These are phyloP conservation scores for Mortierella polycephala DNA, from an alignment of 371 early-diverging fungal genomes.

Conservation along the genomic window DNA sequence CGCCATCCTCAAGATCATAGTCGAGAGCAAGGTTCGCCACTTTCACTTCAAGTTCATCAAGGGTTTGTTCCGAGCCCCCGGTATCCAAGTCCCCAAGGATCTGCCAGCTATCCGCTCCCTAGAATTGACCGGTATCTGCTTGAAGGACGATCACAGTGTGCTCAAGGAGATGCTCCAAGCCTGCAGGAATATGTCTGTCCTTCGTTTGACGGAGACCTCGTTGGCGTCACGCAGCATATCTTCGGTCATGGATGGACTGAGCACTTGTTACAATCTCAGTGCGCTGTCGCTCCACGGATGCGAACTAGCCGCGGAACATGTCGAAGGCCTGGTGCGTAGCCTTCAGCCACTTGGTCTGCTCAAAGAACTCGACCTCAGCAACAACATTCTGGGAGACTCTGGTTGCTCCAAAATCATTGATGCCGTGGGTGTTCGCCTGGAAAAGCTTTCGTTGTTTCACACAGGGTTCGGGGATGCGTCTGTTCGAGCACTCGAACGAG, in stretches of 20 bases:
- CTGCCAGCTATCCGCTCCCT: constrained; percentile 33
- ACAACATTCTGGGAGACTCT: constrained; percentile 24
- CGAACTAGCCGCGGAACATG: constrained; percentile 7
- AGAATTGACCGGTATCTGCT: constrained; percentile 28
- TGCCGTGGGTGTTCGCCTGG: constrained; percentile 24
- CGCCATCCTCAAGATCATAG: constrained; percentile 36
- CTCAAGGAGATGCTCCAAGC: constrained; percentile 23
- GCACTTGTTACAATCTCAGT: constrained; percentile 5
- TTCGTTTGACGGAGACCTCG: constrained; percentile 21
- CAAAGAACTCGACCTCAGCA: constrained; percentile 33
- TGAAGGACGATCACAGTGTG: constrained; percentile 36
- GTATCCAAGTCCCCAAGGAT: constrained; percentile 18
- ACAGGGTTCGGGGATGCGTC: constrained; percentile 38
- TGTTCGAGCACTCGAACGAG: constrained; percentile 37
- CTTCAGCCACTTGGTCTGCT: constrained; percentile 8
- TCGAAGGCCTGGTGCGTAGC: constrained; percentile 4
- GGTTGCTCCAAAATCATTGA: constrained; percentile 32
- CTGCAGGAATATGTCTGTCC: constrained; percentile 25
- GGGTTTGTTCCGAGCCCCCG: constrained; percentile 32
- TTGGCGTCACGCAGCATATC: constrained; percentile 11
- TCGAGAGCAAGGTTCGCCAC: constrained; percentile 30
- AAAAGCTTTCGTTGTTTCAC: constrained; percentile 22
- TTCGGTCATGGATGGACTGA: constrained; percentile 21
- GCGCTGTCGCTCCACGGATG: constrained; percentile 28
- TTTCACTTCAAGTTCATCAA: constrained; percentile 42